These are phyloP conservation scores for Monosporascus sp. DNA, from an alignment of 2,329 filamentous ascomycete species.

Conservation along the genomic window DNA sequence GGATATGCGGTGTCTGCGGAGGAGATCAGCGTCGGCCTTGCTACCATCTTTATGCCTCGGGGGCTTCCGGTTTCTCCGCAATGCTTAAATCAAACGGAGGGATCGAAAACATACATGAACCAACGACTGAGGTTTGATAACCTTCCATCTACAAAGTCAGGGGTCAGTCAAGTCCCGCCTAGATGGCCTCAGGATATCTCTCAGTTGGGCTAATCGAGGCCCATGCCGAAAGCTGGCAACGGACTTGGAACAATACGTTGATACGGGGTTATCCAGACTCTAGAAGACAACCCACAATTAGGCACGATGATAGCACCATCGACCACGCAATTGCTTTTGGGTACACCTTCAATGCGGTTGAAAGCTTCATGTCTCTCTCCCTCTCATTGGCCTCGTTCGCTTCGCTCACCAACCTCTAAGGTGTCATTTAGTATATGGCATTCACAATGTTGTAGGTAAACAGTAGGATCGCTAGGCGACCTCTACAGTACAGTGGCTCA, in stretches of 20 bases:
- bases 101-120: slow-evolving; percentile 19
- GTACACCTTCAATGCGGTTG: slow-evolving; percentile 36
- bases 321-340: slow-evolving; percentile 39
- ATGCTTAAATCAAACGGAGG: too few relatives aligned
- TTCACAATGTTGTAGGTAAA: not conserved
- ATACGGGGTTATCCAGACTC: not conserved
- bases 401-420: slow-evolving; percentile 25
- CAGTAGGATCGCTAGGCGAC: not conserved
- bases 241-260: not conserved
- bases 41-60: too few relatives aligned
- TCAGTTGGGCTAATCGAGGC: too few relatives aligned
- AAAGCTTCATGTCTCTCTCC: slow-evolving; percentile 32
- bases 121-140: slow-evolving; percentile 23
- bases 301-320: slow-evolving; percentile 34
- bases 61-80: too few relatives aligned
- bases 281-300: slow-evolving; percentile 26
- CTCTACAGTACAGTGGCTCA: slow-evolving; percentile 5
- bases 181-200: too few relatives aligned
- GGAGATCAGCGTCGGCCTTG: too few relatives aligned
- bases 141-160: slow-evolving; percentile 19
- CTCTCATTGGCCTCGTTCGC: slow-evolving; percentile 34
- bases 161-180: too few relatives aligned
- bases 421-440: not conserved
- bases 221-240: too few relatives aligned
- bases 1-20: slow-evolving; percentile 33